phyloP scores from a whole-genome alignment of 73 alveolate species.

The Paramecium sexaurelia region DNA sequence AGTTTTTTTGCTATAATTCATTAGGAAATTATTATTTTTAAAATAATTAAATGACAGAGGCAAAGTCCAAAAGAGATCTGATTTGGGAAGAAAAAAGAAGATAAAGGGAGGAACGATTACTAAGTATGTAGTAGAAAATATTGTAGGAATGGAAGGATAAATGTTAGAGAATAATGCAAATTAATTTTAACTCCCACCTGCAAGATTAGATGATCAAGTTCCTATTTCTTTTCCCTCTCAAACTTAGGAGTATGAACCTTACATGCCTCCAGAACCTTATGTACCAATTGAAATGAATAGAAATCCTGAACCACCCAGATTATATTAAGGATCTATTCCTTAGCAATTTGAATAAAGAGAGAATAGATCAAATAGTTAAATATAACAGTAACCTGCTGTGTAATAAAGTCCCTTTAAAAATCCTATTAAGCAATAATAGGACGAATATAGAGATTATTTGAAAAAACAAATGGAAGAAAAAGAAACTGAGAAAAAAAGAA shows the following conservation, averaged over 20 bases:
- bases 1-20: neutral
- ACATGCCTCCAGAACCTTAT: constrained; percentile 21
- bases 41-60: constrained; percentile 18
- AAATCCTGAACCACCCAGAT: neutral
- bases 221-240: constrained; percentile 33
- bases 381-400: neutral
- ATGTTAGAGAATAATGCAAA: neutral
- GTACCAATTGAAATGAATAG: neutral
- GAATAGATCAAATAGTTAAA: neutral
- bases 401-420: neutral
- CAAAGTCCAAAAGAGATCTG: constrained; percentile 29
- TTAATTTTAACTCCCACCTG: constrained; percentile 25
- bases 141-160: constrained; percentile 51
- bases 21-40: neutral
- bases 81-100: constrained; percentile 55
- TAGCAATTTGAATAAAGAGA: neutral
- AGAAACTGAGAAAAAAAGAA: constrained; percentile 12
- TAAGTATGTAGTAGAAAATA: neutral
- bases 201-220: neutral
- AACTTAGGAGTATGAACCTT: constrained; percentile 8
- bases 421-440: constrained; percentile 2
- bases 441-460: constrained; percentile 1
- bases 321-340: neutral
- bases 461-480: constrained; percentile 48
- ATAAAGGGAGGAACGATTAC: constrained; percentile 38